phyloP scores from a whole-genome alignment of 805 yeast genomes.

The Kuraishia capsulata region DNA sequence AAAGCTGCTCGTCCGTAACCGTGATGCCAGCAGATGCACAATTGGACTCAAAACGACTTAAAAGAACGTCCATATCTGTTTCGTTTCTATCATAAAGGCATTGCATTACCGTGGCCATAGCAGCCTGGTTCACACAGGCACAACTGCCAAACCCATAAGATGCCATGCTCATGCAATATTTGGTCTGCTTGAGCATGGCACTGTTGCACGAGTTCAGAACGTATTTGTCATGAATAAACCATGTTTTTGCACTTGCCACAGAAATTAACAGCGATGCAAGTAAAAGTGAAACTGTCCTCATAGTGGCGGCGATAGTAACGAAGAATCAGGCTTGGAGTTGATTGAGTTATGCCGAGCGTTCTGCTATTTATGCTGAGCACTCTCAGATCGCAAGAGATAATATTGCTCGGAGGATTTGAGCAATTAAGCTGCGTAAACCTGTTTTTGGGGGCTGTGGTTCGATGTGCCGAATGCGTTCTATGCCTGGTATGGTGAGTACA shows the following conservation, averaged over 20 bases:
- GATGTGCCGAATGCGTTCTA: no score
- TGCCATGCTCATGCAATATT: background rate
- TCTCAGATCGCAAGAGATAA: no score
- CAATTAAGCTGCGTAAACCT: no score
- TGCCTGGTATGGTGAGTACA: no score
- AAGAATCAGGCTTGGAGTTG: no score
- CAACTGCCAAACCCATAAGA: slow-evolving; percentile 9
- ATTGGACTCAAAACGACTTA: background rate
- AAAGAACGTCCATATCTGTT: background rate
- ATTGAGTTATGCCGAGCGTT: no score
- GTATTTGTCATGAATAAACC: background rate
- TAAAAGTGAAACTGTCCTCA: no score
- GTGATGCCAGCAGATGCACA: background rate
- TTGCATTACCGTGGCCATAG: slow-evolving; percentile 17
- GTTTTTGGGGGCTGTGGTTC: no score
- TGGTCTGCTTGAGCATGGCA: background rate
- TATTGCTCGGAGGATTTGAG: no score
- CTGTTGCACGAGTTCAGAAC: background rate
- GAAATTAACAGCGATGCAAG: no score
- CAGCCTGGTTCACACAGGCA: slow-evolving; percentile 16
- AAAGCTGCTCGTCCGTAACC: slow-evolving; percentile 12
- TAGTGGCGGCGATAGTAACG: no score
- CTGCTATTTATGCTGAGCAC: no score
- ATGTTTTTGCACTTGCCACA: background rate
- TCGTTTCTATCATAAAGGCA: slow-evolving; percentile 13